Evolutionary conservation across 2,329 filamentous ascomycete genomes (phyloP).

Genomic region (Fusarium subtropicale): DNA sequence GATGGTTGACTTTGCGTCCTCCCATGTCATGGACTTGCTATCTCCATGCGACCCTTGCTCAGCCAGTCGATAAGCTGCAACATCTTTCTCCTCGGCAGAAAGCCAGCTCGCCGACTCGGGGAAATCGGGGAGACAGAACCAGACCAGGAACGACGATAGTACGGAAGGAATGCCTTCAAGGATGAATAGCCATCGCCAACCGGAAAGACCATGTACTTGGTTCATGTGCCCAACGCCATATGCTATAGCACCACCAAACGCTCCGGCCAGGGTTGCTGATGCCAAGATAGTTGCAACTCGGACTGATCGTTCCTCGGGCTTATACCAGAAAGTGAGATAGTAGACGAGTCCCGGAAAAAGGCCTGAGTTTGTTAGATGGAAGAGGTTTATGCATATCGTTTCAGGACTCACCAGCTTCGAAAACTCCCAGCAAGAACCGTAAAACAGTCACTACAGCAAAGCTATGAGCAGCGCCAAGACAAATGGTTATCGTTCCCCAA

Average conservation of each 20-base stretch:
- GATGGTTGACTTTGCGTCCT: constrained; percentile 74
- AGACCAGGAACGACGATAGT: constrained; percentile 68
- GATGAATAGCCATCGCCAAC: constrained; percentile 74
- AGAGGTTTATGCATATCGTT: fast-evolving
- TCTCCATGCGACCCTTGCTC: constrained; percentile 57
- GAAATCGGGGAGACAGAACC: constrained; percentile 75
- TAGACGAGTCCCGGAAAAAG: constrained; percentile 44
- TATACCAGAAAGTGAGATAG: constrained; percentile 76
- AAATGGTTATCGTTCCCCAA: constrained; percentile 56
- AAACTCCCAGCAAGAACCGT: constrained; percentile 49
- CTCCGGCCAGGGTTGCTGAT: constrained; percentile 74
- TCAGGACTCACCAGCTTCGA: constrained; percentile 44
- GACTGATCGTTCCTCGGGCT: constrained; percentile 73
- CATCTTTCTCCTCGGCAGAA: constrained; percentile 64
- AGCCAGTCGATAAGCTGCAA: constrained; percentile 56
- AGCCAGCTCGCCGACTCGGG: constrained; percentile 74
- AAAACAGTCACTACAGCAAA: constrained; percentile 49
- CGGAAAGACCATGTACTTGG: constrained; percentile 66
- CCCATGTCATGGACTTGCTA: constrained; percentile 70
- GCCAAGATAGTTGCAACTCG: constrained; percentile 74
- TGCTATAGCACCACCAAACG: constrained; percentile 76
- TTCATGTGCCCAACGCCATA: constrained; percentile 78
- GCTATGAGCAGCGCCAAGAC: constrained; percentile 55
- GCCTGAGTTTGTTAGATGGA: constrained; percentile 53
- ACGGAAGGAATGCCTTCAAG: constrained; percentile 73